Evolutionary conservation across 1,139 yeast species (phyloP).

Genomic region (Nakaseomyces nivariensis): DNA sequence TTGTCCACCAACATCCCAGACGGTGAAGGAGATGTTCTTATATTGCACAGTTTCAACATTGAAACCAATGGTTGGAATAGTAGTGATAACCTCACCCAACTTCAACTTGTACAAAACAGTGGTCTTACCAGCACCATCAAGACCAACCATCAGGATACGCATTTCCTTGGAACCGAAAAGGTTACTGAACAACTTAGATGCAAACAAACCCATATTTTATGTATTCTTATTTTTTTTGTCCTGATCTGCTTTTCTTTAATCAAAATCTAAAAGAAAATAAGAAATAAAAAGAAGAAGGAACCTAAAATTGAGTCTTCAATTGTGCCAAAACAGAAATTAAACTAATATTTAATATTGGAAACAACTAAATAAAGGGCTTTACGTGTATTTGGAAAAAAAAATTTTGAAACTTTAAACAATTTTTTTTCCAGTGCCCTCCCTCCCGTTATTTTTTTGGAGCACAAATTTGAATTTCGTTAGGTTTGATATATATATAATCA

Average conservation of each 20-base stretch:
- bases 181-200: slow-evolving; percentile 82
- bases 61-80: slow-evolving; percentile 91
- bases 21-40: slow-evolving; percentile 89
- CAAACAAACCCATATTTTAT: slow-evolving; percentile 65
- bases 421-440: not conserved
- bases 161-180: slow-evolving; percentile 74
- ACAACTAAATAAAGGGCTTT: not conserved
- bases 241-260: not conserved
- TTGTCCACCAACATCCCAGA: slow-evolving; percentile 98
- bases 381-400: not conserved
- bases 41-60: slow-evolving; percentile 91
- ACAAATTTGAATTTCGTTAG: too few relatives aligned
- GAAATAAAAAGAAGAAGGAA: not conserved
- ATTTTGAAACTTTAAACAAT: not conserved
- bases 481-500: too few relatives aligned
- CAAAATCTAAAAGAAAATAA: too few relatives aligned
- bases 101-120: slow-evolving; percentile 84
- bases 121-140: slow-evolving; percentile 89
- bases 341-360: not conserved
- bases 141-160: slow-evolving; percentile 93
- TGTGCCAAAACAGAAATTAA: not conserved
- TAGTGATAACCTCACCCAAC: slow-evolving; percentile 86
- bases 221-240: not conserved
- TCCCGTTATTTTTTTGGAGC: too few relatives aligned
- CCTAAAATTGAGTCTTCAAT: not conserved